Conservation (phyloP, 169 alveolate genomes). For the Cryptosporidium viatorum region DNA sequence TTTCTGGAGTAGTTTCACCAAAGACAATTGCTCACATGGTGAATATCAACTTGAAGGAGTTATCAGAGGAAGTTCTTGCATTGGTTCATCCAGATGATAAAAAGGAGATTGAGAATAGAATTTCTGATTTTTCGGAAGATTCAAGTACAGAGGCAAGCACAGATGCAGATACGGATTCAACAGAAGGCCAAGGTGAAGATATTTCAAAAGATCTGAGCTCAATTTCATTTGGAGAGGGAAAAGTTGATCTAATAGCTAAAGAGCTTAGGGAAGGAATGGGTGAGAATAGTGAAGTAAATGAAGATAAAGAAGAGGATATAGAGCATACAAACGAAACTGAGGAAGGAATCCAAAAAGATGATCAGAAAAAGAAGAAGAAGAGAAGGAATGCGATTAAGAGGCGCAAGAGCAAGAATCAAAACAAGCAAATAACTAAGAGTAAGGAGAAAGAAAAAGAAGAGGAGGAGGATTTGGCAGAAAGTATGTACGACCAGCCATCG, state of each 20-base stretch:
- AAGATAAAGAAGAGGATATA: background rate
- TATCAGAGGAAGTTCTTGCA: constrained; percentile 38
- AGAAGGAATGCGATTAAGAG: background rate
- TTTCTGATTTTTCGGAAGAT: constrained; percentile 15
- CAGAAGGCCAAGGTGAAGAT: background rate
- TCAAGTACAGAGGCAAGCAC: background rate
- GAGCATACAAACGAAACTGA: background rate
- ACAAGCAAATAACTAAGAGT: background rate
- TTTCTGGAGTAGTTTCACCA: constrained; percentile 55
- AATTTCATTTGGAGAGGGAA: constrained; percentile 10
- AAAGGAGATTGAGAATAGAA: constrained; percentile 21
- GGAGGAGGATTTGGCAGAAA: constrained; percentile 9
- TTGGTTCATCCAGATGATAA: constrained; percentile 65
- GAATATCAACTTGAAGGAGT: constrained; percentile 36
- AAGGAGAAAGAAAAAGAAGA: background rate
- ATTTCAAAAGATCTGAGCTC: background rate
- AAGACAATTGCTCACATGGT: constrained; percentile 53
- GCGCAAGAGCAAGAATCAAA: background rate
- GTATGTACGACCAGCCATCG: constrained; percentile 59
- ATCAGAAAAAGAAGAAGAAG: background rate
- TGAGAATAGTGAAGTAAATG: background rate
- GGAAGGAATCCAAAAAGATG: background rate
- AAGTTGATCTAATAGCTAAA: background rate
- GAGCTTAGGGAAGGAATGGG: background rate
- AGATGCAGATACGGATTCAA: background rate